Conservation (phyloP, 495 filamentous ascomycete species). For the Usnea hakonensis region DNA sequence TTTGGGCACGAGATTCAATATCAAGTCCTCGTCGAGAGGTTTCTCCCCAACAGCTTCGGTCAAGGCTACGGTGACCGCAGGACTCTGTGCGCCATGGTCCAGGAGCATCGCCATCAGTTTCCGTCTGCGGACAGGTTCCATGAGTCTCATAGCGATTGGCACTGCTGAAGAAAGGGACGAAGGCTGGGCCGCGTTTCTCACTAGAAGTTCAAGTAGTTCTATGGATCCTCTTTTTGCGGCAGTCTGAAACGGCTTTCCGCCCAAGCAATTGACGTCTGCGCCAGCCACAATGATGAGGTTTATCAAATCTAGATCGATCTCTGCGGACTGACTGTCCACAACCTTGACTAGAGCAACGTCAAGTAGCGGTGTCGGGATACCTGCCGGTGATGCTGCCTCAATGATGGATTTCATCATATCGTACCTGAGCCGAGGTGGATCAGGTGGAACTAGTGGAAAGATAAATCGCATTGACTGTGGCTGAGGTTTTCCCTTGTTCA, state of each 20-base stretch:
- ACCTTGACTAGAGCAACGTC: conserved; percentile 11
- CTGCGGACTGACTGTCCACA: not conserved
- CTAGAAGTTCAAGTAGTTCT: conserved; percentile 16
- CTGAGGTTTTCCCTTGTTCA: conserved; percentile 16
- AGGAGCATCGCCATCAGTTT: conserved; percentile 11
- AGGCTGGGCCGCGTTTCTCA: not conserved
- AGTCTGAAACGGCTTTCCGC: conserved; percentile 11
- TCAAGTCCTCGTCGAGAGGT: conserved; percentile 9
- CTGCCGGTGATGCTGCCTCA: conserved; percentile 1
- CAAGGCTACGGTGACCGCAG: conserved; percentile 14
- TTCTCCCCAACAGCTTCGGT: conserved; percentile 9
- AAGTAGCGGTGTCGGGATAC: conserved; percentile 5
- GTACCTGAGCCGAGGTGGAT: conserved; percentile 7
- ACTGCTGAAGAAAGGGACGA: conserved; percentile 16
- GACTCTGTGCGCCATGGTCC: conserved; percentile 13
- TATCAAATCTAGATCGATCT: conserved; percentile 1
- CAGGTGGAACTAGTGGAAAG: conserved; percentile 9
- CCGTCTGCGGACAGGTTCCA: not conserved
- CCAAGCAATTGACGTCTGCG: conserved; percentile 13
- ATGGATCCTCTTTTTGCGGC: conserved; percentile 6
- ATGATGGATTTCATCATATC: conserved; percentile 17
- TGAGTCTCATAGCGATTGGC: conserved; percentile 6
- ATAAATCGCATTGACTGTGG: conserved; percentile 11
- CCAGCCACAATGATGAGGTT: conserved; percentile 15
- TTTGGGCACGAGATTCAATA: conserved; percentile 1